Evolutionary conservation across 805 yeast species (phyloP).

Genomic region (Metschnikowia koreensis): DNA sequence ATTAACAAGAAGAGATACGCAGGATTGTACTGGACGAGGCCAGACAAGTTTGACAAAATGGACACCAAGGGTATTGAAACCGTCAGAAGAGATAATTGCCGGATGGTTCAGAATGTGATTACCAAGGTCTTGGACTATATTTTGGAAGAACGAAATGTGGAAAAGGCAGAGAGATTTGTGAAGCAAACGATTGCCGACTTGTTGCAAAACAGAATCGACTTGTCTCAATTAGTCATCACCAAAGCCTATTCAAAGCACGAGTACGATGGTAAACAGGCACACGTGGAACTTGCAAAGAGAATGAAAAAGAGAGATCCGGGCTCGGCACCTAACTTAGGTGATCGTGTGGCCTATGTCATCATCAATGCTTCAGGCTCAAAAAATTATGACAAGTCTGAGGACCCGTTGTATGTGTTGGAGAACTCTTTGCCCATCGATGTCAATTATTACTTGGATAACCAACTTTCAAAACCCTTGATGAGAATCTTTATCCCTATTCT

Average conservation of each 20-base stretch:
- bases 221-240: constrained; percentile 90
- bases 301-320: constrained; percentile 97
- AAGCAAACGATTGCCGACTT: constrained; percentile 86
- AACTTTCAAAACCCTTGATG: constrained; percentile 84
- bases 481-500: constrained; percentile 94
- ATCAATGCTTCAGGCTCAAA: constrained; percentile 76
- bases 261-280: constrained; percentile 96
- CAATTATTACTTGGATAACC: constrained; percentile 89
- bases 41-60: constrained; percentile 92
- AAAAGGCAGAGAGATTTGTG: constrained; percentile 80
- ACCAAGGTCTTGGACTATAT: constrained; percentile 85
- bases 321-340: constrained; percentile 95
- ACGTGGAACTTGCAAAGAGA: constrained; percentile 91
- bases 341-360: constrained; percentile 96
- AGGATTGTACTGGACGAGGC: constrained; percentile 92
- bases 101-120: constrained; percentile 90
- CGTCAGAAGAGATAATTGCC: constrained; percentile 95
- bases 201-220: constrained; percentile 85
- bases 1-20: constrained; percentile 97
- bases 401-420: constrained; percentile 89
- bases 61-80: constrained; percentile 99
- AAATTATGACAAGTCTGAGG: constrained; percentile 94
- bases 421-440: constrained; percentile 92
- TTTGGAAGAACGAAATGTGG: constrained; percentile 82
- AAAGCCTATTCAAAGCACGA: constrained; percentile 87